Base-by-base conservation (phyloP, 2,329 filamentous ascomycete genomes). In the Diaporthe destruens region DNA sequence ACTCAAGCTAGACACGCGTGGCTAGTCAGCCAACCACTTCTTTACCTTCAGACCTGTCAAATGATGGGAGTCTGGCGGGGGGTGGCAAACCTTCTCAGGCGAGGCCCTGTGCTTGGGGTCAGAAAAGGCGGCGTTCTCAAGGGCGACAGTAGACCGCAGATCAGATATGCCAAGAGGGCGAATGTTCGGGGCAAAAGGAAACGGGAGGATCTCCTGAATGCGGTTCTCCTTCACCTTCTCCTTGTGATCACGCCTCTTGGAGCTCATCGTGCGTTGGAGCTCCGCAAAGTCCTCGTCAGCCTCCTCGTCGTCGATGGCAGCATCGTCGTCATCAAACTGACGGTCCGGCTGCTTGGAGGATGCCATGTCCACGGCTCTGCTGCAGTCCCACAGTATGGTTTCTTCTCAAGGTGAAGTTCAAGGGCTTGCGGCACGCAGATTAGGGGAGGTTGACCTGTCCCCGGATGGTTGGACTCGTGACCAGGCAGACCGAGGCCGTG, bases 161-260 rank as follows among this genome's bases (percentile, higher is more conserved):
- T 94, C 91, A 34, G 87, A 88, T 61, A 88, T 81, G 53, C 89
- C 93, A 66, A 98, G 87, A 36, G 93, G 89, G 68, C 93, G 90
- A n/a, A 93, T 88, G 77, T 93, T 92, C 34, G 94, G 91, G 78
- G 93, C 89, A 77, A 94, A 89, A 66, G 89, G 85, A 77, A 92
- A 91, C 12, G 84, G 86, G 61, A 87, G 79, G 49, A 86, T 76
- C 74, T 86, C 83, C 72, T 86, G 82, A 44, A 85, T 80, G 75
- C 75, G 80, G 76, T 77, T 80, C 77, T 76, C 80, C 69, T 74
- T 80, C 77, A 75, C 57, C 70, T 70, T 80, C 74, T 78, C 75
- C 72, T 79, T 79, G 72, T 76, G 77, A 42, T 79, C 80, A 56
- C 84, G 82, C 67, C 84, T 82, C 75, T 81, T 79, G 65, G 82